Conservation (phyloP, 805 yeast genomes). For the Candida sanyiensis region DNA sequence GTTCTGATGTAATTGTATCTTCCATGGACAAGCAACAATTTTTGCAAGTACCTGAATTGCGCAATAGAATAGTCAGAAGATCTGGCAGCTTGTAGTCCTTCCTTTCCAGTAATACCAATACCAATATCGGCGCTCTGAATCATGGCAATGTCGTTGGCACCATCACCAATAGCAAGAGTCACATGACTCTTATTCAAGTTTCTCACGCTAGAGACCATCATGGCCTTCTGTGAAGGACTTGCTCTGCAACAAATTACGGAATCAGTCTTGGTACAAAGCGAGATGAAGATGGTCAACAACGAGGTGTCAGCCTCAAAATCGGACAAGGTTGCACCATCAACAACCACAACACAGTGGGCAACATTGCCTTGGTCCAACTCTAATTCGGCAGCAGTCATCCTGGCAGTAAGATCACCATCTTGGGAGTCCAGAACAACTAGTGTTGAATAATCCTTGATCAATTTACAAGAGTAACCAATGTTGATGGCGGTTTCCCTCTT, state of each 20-base stretch:
- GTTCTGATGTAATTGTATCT: conserved; percentile 92
- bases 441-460: conserved; percentile 89
- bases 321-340: conserved; percentile 86
- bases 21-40: conserved; percentile 88
- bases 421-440: conserved; percentile 60
- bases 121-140: conserved; percentile 98
- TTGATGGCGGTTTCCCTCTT: conserved; percentile 97
- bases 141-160: conserved; percentile 99
- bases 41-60: conserved; percentile 80
- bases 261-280: conserved; percentile 80
- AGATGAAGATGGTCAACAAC: conserved; percentile 69
- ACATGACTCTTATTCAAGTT: conserved; percentile 61
- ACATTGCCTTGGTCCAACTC: conserved; percentile 68
- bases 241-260: conserved; percentile 95
- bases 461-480: conserved; percentile 89
- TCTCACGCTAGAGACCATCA: conserved; percentile 79
- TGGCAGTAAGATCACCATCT: conserved; percentile 56
- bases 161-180: conserved; percentile 96
- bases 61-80: conserved; percentile 93
- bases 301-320: conserved; percentile 70
- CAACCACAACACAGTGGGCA: conserved; percentile 91
- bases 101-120: conserved; percentile 94
- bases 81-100: conserved; percentile 95
- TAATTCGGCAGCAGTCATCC: conserved; percentile 68
- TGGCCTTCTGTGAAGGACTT: conserved; percentile 93